Evolutionary conservation across 805 yeast species (phyloP), one percentile per base, ranked within the genome.

Genomic region (Metschnikowia baotianmanensis): DNA sequence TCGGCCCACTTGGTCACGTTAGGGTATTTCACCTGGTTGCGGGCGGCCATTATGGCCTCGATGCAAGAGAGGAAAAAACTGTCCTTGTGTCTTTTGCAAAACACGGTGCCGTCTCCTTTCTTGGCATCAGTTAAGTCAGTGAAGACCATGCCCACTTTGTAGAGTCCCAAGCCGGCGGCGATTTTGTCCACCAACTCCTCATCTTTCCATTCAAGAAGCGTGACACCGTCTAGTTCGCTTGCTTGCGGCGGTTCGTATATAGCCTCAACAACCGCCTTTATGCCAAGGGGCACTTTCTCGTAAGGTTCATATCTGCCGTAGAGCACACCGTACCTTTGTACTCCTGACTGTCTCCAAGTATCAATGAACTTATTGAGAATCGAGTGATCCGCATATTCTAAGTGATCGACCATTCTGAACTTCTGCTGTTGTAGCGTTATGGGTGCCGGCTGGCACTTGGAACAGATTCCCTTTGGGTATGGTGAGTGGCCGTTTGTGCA

Each of bases 321-420:
- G 65, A 93, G 64, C 43, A 83, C 72, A 0, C 96, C 99, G 41
- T 84, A 72, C 54, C 99, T 76, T 65, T 93, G 99, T 16, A 77
- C 67, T 2, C 96, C 98, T 0, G 95, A 77, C 38, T 70, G 68
- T 63, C 99, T 81, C 99, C 99, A 93, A 17, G 85, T 69, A 50
- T 93, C 95, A 41, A 93, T 87, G 61, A 93, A 93, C 26, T 75
- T 70, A 61, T 93, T 87, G 39, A 93, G 77, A 19, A 89, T 74
- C 10, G 72, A 69, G 38, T 89, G 78, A 43, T 78, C 79, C 18
- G 87, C 80, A 61, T 90, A 86, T 60, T 93, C 99, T 22, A 93
- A 93, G 65, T 93, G 98, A 61, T 93, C 99, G 21, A 95, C 96
- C 96, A 93, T 87, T 53, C 99, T 77, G 62, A 86, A 93, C 25